Evolutionary conservation across 2,329 filamentous ascomycete genomes (phyloP).

Genomic region (Colletotrichum falcatum): DNA sequence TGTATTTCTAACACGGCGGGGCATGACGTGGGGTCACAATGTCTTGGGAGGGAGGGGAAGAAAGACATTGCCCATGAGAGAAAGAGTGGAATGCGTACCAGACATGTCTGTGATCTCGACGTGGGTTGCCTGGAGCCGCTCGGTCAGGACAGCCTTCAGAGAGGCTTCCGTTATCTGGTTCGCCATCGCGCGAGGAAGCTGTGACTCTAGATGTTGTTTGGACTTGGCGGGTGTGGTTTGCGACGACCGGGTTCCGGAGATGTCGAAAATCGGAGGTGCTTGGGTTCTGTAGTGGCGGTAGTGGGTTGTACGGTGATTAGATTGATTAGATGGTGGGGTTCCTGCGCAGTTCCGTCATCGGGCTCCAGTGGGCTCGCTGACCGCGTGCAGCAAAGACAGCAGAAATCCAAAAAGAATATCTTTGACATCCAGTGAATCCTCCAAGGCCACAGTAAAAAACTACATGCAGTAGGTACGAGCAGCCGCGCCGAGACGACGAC

Average conservation of each 20-base stretch:
- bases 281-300: slow-evolving; percentile 4
- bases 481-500: not conserved
- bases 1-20: slow-evolving; percentile 23
- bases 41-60: not conserved
- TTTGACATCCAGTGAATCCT: not conserved
- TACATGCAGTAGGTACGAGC: no score
- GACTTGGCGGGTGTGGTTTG: not conserved
- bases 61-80: not conserved
- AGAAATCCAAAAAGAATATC: not conserved
- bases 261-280: slow-evolving; percentile 38
- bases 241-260: slow-evolving; percentile 16
- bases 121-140: slow-evolving; percentile 79
- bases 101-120: slow-evolving; percentile 94
- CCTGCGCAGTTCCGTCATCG: slow-evolving; percentile 11
- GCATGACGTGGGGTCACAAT: slow-evolving; percentile 30
- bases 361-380: not conserved
- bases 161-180: slow-evolving; percentile 78
- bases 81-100: slow-evolving; percentile 67
- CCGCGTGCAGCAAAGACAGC: not conserved
- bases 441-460: no score
- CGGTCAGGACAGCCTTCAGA: slow-evolving; percentile 75
- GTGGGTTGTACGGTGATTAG: slow-evolving; percentile 30
- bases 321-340: slow-evolving; percentile 43
- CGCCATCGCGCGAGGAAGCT: slow-evolving; percentile 55
- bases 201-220: not conserved